These are phyloP conservation scores for Aspergillus taichungensis DNA, from an alignment of 495 filamentous ascomycete genomes.

Conservation along the genomic window DNA sequence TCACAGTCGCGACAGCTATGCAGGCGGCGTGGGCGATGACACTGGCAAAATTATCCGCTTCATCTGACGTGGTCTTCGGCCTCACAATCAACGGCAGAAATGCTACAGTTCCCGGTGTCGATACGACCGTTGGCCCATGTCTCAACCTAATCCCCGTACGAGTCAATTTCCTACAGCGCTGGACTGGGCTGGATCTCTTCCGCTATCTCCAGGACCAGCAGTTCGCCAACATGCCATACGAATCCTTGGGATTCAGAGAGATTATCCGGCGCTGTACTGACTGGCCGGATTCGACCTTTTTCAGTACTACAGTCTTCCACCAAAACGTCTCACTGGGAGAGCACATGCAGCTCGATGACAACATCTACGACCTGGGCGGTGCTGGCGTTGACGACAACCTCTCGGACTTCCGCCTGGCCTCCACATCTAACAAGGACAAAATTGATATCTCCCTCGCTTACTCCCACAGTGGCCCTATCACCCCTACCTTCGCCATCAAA, in stretches of 20 bases:
- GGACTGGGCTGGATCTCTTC: conserved; percentile 45
- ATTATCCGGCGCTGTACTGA: conserved; percentile 51
- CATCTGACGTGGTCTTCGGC: conserved; percentile 47
- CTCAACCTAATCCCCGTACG: conserved; percentile 53
- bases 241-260: conserved; percentile 50
- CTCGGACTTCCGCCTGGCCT: conserved; percentile 41
- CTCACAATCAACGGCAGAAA: conserved; percentile 50
- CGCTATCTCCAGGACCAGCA: conserved; percentile 50
- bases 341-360: conserved; percentile 36
- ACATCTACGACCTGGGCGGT: conserved; percentile 39
- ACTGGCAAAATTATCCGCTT: conserved; percentile 40
- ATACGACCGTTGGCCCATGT: conserved; percentile 48
- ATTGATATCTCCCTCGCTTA: conserved; percentile 39
- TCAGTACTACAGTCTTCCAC: conserved; percentile 41
- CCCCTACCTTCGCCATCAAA: conserved; percentile 29
- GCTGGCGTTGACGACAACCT: conserved; percentile 43
- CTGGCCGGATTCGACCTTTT: conserved; percentile 46
- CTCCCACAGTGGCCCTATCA: conserved; percentile 35
- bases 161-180: conserved; percentile 39
- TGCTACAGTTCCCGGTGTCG: conserved; percentile 43
- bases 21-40: conserved; percentile 50
- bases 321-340: conserved; percentile 38
- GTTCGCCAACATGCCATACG: conserved; percentile 48
- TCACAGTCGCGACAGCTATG: conserved; percentile 48
- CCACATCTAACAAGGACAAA: conserved; percentile 30